Percentiles rank a stretch among this genome's conserved stretches.
These are phyloP conservation scores for Xerocomus spinulosus DNA, from an alignment of 768 basidiomycete species.

Conservation along the genomic window DNA sequence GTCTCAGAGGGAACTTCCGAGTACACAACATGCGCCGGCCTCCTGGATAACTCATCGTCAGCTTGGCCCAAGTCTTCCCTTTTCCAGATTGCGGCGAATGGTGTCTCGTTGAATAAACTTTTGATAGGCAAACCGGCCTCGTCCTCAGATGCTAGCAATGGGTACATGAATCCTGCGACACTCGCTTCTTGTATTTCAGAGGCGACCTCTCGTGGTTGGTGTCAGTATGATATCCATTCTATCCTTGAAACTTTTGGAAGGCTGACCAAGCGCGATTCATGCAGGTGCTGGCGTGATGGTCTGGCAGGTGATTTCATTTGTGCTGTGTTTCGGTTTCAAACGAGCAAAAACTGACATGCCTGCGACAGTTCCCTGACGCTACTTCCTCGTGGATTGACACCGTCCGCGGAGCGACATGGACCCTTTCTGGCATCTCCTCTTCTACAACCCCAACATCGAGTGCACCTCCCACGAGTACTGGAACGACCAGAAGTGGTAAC, in stretches of 20 bases:
- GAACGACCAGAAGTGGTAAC: slow-evolving; percentile 22
- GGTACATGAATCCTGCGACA: slow-evolving; percentile 50
- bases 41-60: slow-evolving; percentile 38
- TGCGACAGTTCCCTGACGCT: slow-evolving; percentile 36
- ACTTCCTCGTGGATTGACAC: slow-evolving; percentile 36
- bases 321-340: neutral
- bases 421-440: slow-evolving; percentile 22
- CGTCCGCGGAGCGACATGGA: slow-evolving; percentile 33
- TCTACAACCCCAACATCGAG: neutral
- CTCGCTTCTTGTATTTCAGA: slow-evolving; percentile 58
- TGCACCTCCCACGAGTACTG: slow-evolving; percentile 17
- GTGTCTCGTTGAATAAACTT: slow-evolving; percentile 57
- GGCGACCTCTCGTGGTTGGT: slow-evolving; percentile 62
- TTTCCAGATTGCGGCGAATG: slow-evolving; percentile 48
- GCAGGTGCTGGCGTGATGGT: slow-evolving; percentile 37
- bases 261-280: slow-evolving; percentile 1
- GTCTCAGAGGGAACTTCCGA: slow-evolving; percentile 33
- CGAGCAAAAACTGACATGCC: neutral
- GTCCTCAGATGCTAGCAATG: slow-evolving; percentile 48
- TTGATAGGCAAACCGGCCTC: slow-evolving; percentile 73
- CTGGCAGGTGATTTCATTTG: slow-evolving; percentile 32
- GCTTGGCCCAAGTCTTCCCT: slow-evolving; percentile 41
- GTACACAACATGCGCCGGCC: slow-evolving; percentile 36
- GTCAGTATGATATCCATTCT: slow-evolving; percentile 36
- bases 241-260: neutral